phyloP scores from a whole-genome alignment of 169 alveolate species.

The Plasmodium knowlesi region DNA sequence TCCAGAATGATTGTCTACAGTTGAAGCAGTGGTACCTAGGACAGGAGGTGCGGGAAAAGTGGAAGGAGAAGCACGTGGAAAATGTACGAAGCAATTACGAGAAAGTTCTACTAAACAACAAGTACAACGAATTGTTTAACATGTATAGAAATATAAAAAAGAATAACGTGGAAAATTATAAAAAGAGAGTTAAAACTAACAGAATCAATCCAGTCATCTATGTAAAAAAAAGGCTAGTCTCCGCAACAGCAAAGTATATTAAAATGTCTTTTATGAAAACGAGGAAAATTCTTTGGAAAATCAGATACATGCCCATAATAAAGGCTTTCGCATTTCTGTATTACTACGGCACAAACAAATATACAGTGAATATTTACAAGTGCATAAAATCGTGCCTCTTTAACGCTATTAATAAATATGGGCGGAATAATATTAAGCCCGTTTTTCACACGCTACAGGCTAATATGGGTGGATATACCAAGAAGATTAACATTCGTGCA shows the following conservation, averaged over 20 bases:
- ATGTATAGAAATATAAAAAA: conserved; percentile 66
- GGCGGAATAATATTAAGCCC: conserved; percentile 62
- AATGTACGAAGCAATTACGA: conserved; percentile 55
- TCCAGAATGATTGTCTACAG: conserved; percentile 44
- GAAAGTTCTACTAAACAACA: conserved; percentile 57
- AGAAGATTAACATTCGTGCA: conserved; percentile 62
- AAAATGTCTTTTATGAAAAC: conserved; percentile 67
- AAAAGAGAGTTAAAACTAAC: conserved; percentile 73
- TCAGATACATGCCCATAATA: conserved; percentile 62
- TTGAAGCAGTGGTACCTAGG: conserved; percentile 69
- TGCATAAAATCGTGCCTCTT: conserved; percentile 60
- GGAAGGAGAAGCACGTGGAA: conserved; percentile 66
- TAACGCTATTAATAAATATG: conserved; percentile 70
- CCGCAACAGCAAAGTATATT: conserved; percentile 67
- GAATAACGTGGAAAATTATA: conserved; percentile 46
- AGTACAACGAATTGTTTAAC: conserved; percentile 62
- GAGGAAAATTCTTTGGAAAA: conserved; percentile 72
- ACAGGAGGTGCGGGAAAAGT: conserved; percentile 33
- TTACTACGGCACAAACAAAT: conserved; percentile 68
- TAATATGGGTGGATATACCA: conserved; percentile 72
- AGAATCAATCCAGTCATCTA: conserved; percentile 65
- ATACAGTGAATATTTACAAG: conserved; percentile 68
- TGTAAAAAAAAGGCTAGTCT: conserved; percentile 66
- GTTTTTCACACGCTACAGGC: conserved; percentile 74
- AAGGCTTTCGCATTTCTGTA: conserved; percentile 67